phyloP scores from a whole-genome alignment of 768 basidiomycete genomes.

The Russula griseocarnosa region DNA sequence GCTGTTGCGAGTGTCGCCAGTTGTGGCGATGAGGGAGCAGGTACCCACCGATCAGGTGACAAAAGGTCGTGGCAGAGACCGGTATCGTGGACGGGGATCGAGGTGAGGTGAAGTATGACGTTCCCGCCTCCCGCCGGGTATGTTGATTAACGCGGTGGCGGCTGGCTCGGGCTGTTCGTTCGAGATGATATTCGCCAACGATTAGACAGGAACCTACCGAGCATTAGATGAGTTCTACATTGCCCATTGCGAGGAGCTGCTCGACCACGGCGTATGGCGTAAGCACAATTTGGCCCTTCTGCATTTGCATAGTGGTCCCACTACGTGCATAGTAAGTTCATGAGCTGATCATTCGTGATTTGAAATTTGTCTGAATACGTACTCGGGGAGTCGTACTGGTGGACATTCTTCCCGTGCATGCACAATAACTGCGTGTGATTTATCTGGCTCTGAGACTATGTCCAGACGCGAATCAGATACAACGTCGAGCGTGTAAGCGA shows the following conservation, averaged over 20 bases:
- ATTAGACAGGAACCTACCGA: conserved; percentile 21
- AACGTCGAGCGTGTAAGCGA: conserved; percentile 7
- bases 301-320: conserved; percentile 67
- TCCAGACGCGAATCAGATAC: conserved; percentile 6
- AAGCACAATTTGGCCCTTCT: conserved; percentile 77
- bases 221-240: conserved; percentile 68
- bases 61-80: conserved; percentile 35
- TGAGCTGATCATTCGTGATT: neutral
- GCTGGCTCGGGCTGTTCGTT: neutral
- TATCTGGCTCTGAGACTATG: conserved; percentile 75
- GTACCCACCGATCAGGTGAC: conserved; percentile 41
- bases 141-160: neutral
- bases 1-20: conserved; percentile 43
- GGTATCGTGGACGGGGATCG: conserved; percentile 36
- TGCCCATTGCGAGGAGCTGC: conserved; percentile 63
- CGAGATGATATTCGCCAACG: neutral
- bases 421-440: conserved; percentile 71
- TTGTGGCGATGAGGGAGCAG: conserved; percentile 36
- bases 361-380: conserved; percentile 30
- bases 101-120: conserved; percentile 24
- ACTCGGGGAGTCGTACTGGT: conserved; percentile 67
- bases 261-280: conserved; percentile 75
- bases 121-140: neutral
- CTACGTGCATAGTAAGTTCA: conserved; percentile 37
- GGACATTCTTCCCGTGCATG: conserved; percentile 72